Evolutionary conservation across 306 rosid genomes (phyloP), one percentile per base, ranked within the genome.

Genomic region (Cyclanthera cordifolia): DNA sequence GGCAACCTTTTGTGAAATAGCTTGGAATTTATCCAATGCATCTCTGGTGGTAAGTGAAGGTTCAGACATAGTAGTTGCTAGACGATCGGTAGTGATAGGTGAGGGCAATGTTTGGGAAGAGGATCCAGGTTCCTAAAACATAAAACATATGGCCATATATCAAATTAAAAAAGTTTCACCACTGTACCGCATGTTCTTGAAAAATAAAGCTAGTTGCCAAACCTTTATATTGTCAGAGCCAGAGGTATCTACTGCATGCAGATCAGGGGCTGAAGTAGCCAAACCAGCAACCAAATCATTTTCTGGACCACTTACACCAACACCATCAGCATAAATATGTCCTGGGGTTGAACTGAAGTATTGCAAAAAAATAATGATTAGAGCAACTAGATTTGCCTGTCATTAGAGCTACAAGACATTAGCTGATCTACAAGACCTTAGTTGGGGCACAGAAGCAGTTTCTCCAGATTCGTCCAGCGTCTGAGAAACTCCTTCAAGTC

Each of bases 1-100:
- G n/a, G 53, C 70, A 71, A 94, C 99, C 99, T 90, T 94, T 53
- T 82, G 99, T 23, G 96, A 91, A 37, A 94, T 87, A 77, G 88
- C 75, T 76, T 86, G 96, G 78, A 79, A 94, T 76, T 90, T 94
- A 78, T 94, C 97, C 79, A 94, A 77, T 30, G 97, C 99, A 64
- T 86, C 97, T 82, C 96, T 85, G 24, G 99, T 90, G 23, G 76
- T 79, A 50, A 94, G 91, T 54, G 96, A 80, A 67, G 95, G 84
- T 77, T 94, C 99, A 32, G 94, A 79, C 67, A 83, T 73, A 59
- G 69, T 80, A 82, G 79, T 88, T 77, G 86, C 96, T 66, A 81
- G 83, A 69, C 95, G 92, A 77, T 94, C 99, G 27, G 82, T 56
- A 12, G 79, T 80, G 76, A 78, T 80, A 58, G 90, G 82, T n/a